These are phyloP conservation scores for Closterium sp. DNA, from an alignment of 139 green algal genomes.

Conservation along the genomic window DNA sequence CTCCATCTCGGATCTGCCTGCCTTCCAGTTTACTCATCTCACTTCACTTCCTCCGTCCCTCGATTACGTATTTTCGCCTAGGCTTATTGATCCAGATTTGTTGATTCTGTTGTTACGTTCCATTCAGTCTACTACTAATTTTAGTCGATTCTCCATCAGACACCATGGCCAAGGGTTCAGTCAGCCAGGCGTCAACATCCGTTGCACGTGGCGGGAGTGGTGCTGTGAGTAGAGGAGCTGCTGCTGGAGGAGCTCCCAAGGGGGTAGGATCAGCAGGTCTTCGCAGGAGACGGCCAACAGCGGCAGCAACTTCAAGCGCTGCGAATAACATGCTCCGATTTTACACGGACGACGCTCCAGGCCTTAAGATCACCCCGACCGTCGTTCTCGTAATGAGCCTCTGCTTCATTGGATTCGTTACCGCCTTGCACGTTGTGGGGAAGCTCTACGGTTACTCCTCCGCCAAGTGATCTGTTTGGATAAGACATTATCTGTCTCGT, in stretches of 20 bases:
- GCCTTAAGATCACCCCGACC: conserved; percentile 53
- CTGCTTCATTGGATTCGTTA: conserved; percentile 57
- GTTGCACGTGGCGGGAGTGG: conserved; percentile 13
- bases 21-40: background rate
- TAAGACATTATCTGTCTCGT: background rate
- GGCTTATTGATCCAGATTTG: background rate
- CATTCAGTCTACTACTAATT: background rate
- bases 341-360: conserved; percentile 56
- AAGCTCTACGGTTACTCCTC: conserved; percentile 41
- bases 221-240: conserved; percentile 4
- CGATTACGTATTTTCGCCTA: background rate
- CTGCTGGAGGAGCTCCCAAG: conserved; percentile 8
- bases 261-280: conserved; percentile 15
- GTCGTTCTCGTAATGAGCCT: conserved; percentile 57
- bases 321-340: conserved; percentile 54
- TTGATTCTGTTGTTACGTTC: background rate
- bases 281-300: conserved; percentile 17
- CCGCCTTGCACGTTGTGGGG: conserved; percentile 49
- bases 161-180: conserved; percentile 40
- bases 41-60: background rate
- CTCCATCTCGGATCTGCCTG: background rate
- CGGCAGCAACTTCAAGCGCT: background rate
- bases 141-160: background rate
- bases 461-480: conserved; percentile 4
- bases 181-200: conserved; percentile 17